phyloP scores from a whole-genome alignment of 805 yeast species.

The Sugiyamaella smithiae region DNA sequence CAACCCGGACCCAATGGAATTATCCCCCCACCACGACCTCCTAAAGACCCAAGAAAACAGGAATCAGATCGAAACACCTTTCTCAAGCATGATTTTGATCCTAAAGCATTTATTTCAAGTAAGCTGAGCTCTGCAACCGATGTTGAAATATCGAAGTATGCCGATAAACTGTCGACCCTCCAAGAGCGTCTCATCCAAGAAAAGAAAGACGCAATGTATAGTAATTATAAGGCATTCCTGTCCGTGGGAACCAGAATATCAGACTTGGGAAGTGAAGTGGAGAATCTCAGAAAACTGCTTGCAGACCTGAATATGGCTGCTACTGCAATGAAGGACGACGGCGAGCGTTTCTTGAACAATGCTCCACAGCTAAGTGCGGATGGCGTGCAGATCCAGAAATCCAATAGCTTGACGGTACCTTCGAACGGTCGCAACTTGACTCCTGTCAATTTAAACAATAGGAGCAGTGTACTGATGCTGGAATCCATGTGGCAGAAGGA shows the following conservation, averaged over 20 bases:
- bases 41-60: background rate
- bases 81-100: conserved; percentile 39
- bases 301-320: conserved; percentile 59
- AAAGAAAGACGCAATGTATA: conserved; percentile 30
- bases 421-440: background rate
- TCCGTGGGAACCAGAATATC: conserved; percentile 49
- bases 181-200: conserved; percentile 45
- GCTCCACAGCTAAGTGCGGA: background rate
- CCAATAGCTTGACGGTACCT: background rate
- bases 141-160: conserved; percentile 66
- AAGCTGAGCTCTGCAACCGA: conserved; percentile 66
- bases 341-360: conserved; percentile 40
- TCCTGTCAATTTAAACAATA: conserved; percentile 33
- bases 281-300: conserved; percentile 57
- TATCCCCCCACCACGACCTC: conserved; percentile 54
- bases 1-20: background rate
- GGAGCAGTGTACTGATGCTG: conserved; percentile 67
- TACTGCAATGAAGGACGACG: conserved; percentile 57
- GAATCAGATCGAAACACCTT: conserved; percentile 14
- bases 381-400: background rate
- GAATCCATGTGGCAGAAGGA: conserved; percentile 82
- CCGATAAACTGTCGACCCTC: conserved; percentile 50
- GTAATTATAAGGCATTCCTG: conserved; percentile 33
- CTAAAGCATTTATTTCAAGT: conserved; percentile 46
- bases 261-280: conserved; percentile 62